Conservation (phyloP, 768 basidiomycete genomes). For the Calvatia gigantea region DNA sequence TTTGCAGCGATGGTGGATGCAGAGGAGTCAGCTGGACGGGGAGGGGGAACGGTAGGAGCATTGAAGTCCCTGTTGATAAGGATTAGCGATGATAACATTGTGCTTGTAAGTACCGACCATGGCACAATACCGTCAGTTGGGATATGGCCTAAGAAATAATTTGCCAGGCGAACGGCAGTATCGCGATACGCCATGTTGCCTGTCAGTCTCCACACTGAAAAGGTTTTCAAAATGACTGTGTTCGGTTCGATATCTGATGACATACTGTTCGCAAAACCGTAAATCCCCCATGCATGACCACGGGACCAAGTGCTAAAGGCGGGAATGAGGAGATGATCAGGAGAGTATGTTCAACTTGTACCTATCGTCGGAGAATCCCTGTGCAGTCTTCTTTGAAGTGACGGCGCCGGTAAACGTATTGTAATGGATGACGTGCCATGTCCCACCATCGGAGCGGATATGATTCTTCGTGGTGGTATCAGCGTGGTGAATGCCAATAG, state of each 20-base stretch:
- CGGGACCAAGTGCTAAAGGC: slow-evolving; percentile 64
- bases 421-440: slow-evolving; percentile 67
- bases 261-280: slow-evolving; percentile 68
- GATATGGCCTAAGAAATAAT: slow-evolving; percentile 56
- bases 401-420: slow-evolving; percentile 62
- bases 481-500: slow-evolving; percentile 63
- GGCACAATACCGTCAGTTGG: slow-evolving; percentile 64
- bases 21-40: slow-evolving; percentile 65
- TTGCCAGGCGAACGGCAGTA: slow-evolving; percentile 57
- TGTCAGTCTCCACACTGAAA: slow-evolving; percentile 58
- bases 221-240: not conserved
- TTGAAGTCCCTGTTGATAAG: slow-evolving; percentile 60
- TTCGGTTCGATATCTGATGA: slow-evolving; percentile 8
- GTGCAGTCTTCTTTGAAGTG: slow-evolving; percentile 50
- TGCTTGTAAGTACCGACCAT: slow-evolving; percentile 39
- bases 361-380: slow-evolving; percentile 53
- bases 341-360: slow-evolving; percentile 6
- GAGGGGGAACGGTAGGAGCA: slow-evolving; percentile 50
- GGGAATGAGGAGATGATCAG: not conserved
- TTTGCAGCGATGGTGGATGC: slow-evolving; percentile 62
- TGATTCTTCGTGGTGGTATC: slow-evolving; percentile 67
- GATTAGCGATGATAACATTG: slow-evolving; percentile 1
- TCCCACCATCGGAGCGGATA: slow-evolving; percentile 59
- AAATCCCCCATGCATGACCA: slow-evolving; percentile 70
- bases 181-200: slow-evolving; percentile 45